Conservation (phyloP, 768 basidiomycete genomes). For the Mycena latifolia region DNA sequence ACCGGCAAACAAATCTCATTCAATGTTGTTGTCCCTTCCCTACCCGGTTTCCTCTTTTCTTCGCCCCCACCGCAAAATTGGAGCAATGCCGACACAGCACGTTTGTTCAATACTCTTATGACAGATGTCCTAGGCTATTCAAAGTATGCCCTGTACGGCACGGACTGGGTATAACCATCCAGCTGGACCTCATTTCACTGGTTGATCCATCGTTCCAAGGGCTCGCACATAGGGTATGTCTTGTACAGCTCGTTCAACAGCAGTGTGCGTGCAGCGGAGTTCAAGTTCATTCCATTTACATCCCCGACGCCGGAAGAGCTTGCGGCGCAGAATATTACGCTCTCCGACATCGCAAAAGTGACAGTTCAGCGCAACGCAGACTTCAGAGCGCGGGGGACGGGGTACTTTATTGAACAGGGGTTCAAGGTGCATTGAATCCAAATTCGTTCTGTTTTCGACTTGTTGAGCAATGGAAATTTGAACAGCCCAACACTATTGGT, state of each 20-base stretch:
- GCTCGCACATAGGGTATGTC: conserved; percentile 5
- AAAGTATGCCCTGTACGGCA: conserved; percentile 38
- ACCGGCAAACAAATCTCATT: conserved; percentile 17
- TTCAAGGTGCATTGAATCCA: conserved; percentile 4
- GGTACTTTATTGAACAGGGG: conserved; percentile 16
- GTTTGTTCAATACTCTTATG: conserved; percentile 44
- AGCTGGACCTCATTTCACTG: no score
- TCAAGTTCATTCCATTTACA: conserved; percentile 15
- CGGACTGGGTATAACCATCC: conserved; percentile 44
- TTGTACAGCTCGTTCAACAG: conserved; percentile 21
- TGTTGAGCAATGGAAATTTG: background rate
- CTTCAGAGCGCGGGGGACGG: background rate
- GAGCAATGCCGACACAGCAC: conserved; percentile 39
- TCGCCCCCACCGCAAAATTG: conserved; percentile 32
- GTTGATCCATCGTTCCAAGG: no score
- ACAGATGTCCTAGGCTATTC: conserved; percentile 41
- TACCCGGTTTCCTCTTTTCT: conserved; percentile 39
- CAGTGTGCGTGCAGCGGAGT: conserved; percentile 22
- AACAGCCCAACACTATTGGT: conserved; percentile 40
- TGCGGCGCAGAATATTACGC: conserved; percentile 11
- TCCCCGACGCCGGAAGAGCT: conserved; percentile 14
- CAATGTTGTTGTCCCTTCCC: conserved; percentile 22
- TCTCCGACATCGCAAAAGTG: conserved; percentile 7
- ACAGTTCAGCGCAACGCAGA: conserved; percentile 6
- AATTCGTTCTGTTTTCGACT: background rate